Percentiles rank a stretch among this genome's conserved stretches.
Conservation (phyloP, 257 asterid genomes). For the Voacanga thouarsii region DNA sequence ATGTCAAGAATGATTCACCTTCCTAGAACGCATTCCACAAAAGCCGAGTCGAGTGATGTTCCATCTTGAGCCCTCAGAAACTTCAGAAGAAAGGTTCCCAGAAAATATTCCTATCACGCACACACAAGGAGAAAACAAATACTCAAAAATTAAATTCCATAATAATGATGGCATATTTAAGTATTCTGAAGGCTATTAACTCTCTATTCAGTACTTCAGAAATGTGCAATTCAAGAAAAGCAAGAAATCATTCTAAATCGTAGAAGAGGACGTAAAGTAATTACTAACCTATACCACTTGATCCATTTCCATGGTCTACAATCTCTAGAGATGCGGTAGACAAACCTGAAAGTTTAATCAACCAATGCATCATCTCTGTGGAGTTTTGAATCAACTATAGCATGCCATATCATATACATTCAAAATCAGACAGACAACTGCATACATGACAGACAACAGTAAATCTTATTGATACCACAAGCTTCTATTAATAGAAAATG, state of each 20-base stretch:
- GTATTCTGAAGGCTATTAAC: not conserved
- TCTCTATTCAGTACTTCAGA: not conserved
- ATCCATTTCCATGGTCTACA: slow-evolving; percentile 48
- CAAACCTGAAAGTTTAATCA: slow-evolving; percentile 52
- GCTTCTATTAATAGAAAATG: not conserved
- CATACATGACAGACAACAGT: not conserved
- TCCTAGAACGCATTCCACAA: slow-evolving; percentile 95
- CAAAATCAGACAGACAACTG: too few species aligned
- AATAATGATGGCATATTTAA: not conserved
- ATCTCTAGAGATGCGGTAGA: slow-evolving; percentile 90
- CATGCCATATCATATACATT: too few species aligned
- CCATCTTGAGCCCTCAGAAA: slow-evolving; percentile 70
- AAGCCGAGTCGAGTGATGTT: slow-evolving; percentile 89
- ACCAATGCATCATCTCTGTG: slow-evolving; percentile 9
- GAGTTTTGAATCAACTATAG: not conserved
- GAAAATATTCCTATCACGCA: slow-evolving; percentile 67
- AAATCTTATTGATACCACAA: not conserved
- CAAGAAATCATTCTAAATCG: not conserved
- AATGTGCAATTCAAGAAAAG: not conserved
- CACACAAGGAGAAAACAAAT: slow-evolving; percentile 3
- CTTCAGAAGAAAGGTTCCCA: slow-evolving; percentile 85
- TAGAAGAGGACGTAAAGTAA: not conserved
- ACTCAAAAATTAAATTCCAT: slow-evolving; percentile 6
- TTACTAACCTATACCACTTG: slow-evolving; percentile 56
- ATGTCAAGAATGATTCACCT: slow-evolving; percentile 37